Evolutionary conservation across 345 rosid species (phyloP), one percentile per base, ranked within the genome.

Genomic region (Hevea brasiliensis): DNA sequence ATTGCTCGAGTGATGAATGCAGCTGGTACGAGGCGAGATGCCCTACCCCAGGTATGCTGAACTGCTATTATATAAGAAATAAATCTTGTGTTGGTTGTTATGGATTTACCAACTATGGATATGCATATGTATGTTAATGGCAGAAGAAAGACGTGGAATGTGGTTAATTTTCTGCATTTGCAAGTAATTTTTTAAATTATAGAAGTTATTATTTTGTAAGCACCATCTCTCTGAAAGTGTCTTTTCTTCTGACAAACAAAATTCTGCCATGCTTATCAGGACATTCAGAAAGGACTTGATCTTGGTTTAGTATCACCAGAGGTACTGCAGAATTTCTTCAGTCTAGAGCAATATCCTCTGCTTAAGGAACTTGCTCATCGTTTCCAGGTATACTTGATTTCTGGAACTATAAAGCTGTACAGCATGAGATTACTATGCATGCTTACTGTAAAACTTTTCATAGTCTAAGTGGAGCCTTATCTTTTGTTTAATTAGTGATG

Each of bases 1-100:
- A 93, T 93, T 70, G 94, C 97, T 78, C 87, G 96, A 70, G 96
- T 91, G 23, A 93, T 93, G 98, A 91, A 90, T 85, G 98, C 97
- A 0, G 98, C 94, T 60, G 97, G 98, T 71, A 89, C 92, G 83
- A 89, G 77, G 74, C 88, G 92, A 69, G 94, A 91, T 81, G 96
- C 91, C 55, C 84, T 90, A 71, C 98, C 98, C 10, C 92, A 91
- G 92, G 97, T 93, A 61, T 47, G 75, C 67, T 59, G 15, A 40
- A 72, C 1, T 67, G 23, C 45, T 37, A 56, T 15, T 0, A 9
- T 15, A 45, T 68, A n/a, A 66, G 44, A 40, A 10, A 24, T 18
- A 1, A 6, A 35, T 24, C 20, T 60, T 78, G n/a, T 42, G 8
- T 45, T 45, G 35, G 48, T 35, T 14, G 9, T 8, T 63, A 15